These are phyloP conservation scores for Melaleuca quinquenervia DNA, from an alignment of 345 rosid genomes.

Conservation along the genomic window DNA sequence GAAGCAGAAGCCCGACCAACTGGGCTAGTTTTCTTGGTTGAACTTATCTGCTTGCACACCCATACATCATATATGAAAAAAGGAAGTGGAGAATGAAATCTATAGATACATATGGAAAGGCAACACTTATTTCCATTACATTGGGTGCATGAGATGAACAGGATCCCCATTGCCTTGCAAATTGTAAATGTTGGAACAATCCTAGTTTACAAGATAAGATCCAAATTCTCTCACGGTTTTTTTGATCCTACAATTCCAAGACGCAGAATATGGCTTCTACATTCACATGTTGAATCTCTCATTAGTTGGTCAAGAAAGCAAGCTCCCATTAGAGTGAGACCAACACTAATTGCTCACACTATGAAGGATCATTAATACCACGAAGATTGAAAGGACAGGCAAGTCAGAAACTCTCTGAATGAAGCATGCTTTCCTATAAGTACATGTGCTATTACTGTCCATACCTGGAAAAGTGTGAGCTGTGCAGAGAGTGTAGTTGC, in stretches of 20 bases:
- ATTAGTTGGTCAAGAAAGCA: not conserved
- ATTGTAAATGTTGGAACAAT: not conserved
- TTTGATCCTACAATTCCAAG: not conserved
- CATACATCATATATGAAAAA: not conserved
- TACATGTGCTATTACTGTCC: not conserved
- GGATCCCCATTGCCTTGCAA: not conserved
- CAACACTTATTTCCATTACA: not conserved
- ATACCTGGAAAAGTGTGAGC: slow-evolving; percentile 67
- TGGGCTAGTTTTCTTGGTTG: not conserved
- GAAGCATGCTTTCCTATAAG: not conserved
- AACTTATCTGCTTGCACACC: not conserved
- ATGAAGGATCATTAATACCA: not conserved
- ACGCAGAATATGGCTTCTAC: not conserved
- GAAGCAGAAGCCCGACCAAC: not conserved
- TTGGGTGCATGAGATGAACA: not conserved
- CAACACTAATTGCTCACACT: not conserved
- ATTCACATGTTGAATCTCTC: not conserved
- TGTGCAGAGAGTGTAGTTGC: slow-evolving; percentile 79
- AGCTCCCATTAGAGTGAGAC: not conserved
- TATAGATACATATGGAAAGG: not conserved
- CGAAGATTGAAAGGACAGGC: not conserved
- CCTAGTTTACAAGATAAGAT: not conserved
- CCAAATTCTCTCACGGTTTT: not conserved
- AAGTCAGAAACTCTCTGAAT: not conserved
- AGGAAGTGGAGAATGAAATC: not conserved